Evolutionary conservation across 2,329 filamentous ascomycete genomes (phyloP).

Genomic region (Botrytis fabae): DNA sequence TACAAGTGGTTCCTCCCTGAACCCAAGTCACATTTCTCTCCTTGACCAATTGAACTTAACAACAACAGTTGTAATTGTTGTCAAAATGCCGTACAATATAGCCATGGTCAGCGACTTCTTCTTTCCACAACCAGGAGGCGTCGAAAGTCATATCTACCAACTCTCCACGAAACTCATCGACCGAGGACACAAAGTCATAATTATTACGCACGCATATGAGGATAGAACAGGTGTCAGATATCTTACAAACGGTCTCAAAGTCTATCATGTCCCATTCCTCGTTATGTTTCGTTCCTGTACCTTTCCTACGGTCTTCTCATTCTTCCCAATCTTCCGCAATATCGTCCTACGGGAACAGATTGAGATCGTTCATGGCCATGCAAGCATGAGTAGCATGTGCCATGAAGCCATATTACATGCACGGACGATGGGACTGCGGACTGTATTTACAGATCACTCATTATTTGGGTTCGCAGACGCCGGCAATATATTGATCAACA

Average conservation of each 20-base stretch:
- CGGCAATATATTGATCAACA: slow-evolving; percentile 93
- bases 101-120: slow-evolving; percentile 99
- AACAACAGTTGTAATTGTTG: background rate
- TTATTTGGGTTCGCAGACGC: slow-evolving; percentile 97
- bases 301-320: slow-evolving; percentile 96
- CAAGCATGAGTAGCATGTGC: slow-evolving; percentile 86
- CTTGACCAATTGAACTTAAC: background rate
- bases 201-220: slow-evolving; percentile 94
- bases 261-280: slow-evolving; percentile 95
- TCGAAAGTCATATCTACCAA: slow-evolving; percentile 99
- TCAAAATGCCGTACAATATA: slow-evolving; percentile 58
- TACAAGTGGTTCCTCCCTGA: background rate
- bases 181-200: slow-evolving; percentile 94
- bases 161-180: slow-evolving; percentile 94
- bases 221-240: slow-evolving; percentile 91
- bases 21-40: background rate
- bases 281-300: slow-evolving; percentile 92
- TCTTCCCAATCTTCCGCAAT: slow-evolving; percentile 96
- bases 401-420: slow-evolving; percentile 94
- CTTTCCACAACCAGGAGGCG: slow-evolving; percentile 93
- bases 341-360: slow-evolving; percentile 93
- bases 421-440: slow-evolving; percentile 91
- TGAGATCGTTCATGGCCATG: slow-evolving; percentile 98
- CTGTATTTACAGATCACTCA: slow-evolving; percentile 96
- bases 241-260: slow-evolving; percentile 95